Evolutionary conservation across 2,329 filamentous ascomycete species (phyloP), one percentile per base, ranked within the genome.

Genomic region (Monilinia fructigena): DNA sequence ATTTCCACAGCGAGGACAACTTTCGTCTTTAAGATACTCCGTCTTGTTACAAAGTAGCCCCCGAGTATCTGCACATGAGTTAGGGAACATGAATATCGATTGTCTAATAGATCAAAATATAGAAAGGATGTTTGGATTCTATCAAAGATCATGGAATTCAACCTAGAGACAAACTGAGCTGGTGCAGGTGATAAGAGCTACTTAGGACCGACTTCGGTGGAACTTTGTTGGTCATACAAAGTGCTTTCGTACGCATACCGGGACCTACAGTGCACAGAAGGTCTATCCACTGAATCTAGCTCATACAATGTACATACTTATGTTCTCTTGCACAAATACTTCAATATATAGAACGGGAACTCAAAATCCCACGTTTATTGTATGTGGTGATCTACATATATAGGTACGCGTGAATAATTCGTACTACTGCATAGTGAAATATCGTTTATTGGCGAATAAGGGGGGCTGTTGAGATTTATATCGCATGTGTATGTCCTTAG

Each of bases 161-260:
- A n/a, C n/a, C 2, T n/a, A 55, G 35, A 16, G 26, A 42, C n/a
- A 42, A 40, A 38, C 11, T 14, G 45, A 28, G 28, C 28, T 26
- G n/a, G 18, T 50, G 28, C 20, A 38, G n/a, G 50, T 60, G 45
- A 60, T 38, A 60, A 60, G 58, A 60, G 45, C 45, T 50, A 31
- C 20, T 26, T 38, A 60, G 50, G 58, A n/a, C 45, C 38, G 45
- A 50, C 26, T 23, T 55, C 50, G 14, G 58, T 50, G 58, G 45
- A 40, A 60, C 45, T 50, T 14, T 23, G 14, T 14, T n/a, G 42
- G 56, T 48, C 12, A 60, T 60, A 50, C 58, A 23, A 38, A 48
- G 20, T 20, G 3, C n/a, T 23, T 50, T 20, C 31, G 58, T 60
- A 50, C 31, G 20, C 31, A 38, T 60, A 38, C 28, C 28, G 28